Evolutionary conservation across 2,329 filamentous ascomycete species (phyloP).

Genomic region (Phialemoniopsis sp.): DNA sequence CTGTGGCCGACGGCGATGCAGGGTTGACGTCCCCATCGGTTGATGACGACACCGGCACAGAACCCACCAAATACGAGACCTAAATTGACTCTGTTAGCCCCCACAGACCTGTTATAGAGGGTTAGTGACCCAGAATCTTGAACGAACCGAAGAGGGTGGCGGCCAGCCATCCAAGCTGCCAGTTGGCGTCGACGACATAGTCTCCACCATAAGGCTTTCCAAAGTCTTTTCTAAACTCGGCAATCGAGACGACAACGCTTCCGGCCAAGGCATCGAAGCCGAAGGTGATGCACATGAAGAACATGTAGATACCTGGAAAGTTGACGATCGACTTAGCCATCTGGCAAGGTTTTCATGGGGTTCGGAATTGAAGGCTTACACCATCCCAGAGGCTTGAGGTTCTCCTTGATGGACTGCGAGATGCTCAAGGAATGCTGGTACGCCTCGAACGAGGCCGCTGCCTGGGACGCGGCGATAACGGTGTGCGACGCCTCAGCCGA

Average conservation of each 20-base stretch:
- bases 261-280: conserved; percentile 28
- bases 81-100: too few species aligned
- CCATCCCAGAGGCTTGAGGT: too few species aligned
- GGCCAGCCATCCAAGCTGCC: conserved; percentile 34
- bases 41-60: conserved; percentile 18
- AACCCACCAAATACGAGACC: conserved; percentile 7
- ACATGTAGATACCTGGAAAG: conserved; percentile 9
- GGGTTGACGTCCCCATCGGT: conserved; percentile 20
- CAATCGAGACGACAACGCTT: conserved; percentile 29
- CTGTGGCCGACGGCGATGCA: conserved; percentile 21
- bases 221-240: conserved; percentile 33
- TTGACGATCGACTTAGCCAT: too few species aligned
- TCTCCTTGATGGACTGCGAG: too few species aligned
- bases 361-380: too few species aligned
- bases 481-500: too few species aligned
- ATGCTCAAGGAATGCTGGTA: too few species aligned
- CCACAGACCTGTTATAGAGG: too few species aligned
- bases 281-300: conserved; percentile 12
- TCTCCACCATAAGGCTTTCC: conserved; percentile 23
- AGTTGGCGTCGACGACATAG: conserved; percentile 29
- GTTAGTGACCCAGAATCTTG: too few species aligned
- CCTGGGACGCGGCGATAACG: too few species aligned
- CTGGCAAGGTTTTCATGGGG: too few species aligned
- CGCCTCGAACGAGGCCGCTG: too few species aligned
- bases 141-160: conserved; percentile 18